phyloP scores from a whole-genome alignment of 1,139 yeast species.

The Candida sp. region DNA sequence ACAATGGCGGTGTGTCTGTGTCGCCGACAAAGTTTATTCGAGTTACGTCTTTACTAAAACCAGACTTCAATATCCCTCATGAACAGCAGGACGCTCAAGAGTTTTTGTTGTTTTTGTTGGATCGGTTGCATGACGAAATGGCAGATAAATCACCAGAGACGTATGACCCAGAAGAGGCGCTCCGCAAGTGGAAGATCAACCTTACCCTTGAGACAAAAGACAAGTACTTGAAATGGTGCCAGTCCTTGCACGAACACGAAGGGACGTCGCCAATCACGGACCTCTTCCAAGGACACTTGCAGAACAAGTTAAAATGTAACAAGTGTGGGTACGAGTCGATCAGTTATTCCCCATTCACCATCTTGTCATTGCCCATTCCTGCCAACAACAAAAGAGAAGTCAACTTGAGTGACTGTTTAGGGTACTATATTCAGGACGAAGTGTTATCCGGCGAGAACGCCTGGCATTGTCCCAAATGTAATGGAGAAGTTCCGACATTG shows the following conservation, averaged over 20 bases:
- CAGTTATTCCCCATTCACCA: constrained; percentile 64
- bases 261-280: constrained; percentile 72
- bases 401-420: constrained; percentile 61
- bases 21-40: constrained; percentile 69
- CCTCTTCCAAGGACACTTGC: constrained; percentile 70
- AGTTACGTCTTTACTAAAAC: constrained; percentile 56
- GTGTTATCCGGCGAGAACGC: constrained; percentile 72
- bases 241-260: constrained; percentile 50
- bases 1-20: constrained; percentile 63
- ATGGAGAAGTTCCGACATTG: constrained; percentile 31
- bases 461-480: constrained; percentile 80
- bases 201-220: constrained; percentile 37
- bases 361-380: constrained; percentile 72
- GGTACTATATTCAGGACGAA: constrained; percentile 71
- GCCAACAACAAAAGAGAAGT: constrained; percentile 23
- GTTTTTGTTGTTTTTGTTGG: constrained; percentile 66
- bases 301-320: constrained; percentile 63
- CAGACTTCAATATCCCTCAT: constrained; percentile 67
- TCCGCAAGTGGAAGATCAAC: constrained; percentile 37
- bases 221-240: constrained; percentile 67
- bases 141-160: constrained; percentile 25
- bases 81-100: constrained; percentile 87
- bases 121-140: constrained; percentile 71
- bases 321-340: constrained; percentile 65
- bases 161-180: constrained; percentile 26